phyloP scores from a whole-genome alignment of 2,329 filamentous ascomycete genomes.

The Fusarium acutatum region DNA sequence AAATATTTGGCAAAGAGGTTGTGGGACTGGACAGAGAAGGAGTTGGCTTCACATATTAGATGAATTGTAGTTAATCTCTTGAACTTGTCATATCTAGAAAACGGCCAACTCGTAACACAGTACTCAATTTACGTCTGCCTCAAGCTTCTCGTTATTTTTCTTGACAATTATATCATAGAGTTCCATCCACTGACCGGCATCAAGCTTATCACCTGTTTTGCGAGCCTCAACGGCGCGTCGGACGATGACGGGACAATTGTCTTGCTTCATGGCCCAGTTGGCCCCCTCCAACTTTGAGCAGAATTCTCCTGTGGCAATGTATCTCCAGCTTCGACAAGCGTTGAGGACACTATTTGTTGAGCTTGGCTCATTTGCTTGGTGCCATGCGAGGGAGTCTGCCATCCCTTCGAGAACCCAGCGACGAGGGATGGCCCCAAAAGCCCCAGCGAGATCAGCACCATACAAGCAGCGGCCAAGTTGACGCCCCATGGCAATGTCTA shows the following conservation, averaged over 20 bases:
- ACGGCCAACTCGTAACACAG: background rate
- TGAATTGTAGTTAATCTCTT: background rate
- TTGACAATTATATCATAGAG: background rate
- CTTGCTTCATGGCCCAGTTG: background rate
- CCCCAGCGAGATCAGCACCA: background rate
- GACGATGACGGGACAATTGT: background rate
- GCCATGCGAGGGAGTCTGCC: conserved; percentile 5
- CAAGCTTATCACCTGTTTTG: background rate
- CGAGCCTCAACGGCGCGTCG: background rate
- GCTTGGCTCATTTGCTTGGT: background rate
- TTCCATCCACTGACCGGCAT: background rate
- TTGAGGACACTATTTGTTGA: conserved; percentile 4
- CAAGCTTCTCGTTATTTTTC: fast-evolving
- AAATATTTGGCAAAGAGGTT: background rate
- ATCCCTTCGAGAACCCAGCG: conserved; percentile 1
- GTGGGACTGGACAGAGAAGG: background rate
- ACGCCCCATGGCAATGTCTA: conserved; percentile 8
- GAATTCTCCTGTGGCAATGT: background rate
- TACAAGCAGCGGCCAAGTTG: background rate
- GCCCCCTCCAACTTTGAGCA: background rate
- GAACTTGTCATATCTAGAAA: background rate
- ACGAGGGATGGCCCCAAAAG: background rate
- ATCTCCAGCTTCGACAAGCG: background rate
- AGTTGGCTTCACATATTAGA: background rate
- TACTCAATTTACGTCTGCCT: background rate